Percentiles rank a stretch among this genome's conserved stretches.
Conservation (phyloP, 352 stramenopile genomes). For the Pythium phragmitis region DNA sequence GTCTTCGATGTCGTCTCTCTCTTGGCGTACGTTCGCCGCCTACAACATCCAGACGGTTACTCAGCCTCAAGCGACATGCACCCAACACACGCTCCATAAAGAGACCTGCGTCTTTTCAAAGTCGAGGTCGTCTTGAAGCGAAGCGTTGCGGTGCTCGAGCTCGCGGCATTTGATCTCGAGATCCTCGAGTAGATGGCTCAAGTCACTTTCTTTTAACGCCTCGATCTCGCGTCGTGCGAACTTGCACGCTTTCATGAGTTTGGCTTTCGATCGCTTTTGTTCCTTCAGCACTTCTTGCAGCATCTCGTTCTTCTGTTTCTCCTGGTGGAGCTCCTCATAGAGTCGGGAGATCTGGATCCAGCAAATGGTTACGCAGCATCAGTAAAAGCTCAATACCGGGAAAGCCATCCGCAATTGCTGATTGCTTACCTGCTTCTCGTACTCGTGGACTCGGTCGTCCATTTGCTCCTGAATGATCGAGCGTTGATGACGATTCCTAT, state of each 20-base stretch:
- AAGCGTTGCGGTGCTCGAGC: conserved; percentile 51
- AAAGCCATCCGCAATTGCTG: not conserved
- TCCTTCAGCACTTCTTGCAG: conserved; percentile 60
- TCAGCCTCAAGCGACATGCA: too few species aligned
- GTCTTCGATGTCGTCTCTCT: conserved; percentile 20
- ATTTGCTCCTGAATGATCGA: conserved; percentile 19
- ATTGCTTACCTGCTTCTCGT: conserved; percentile 53
- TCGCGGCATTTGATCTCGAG: conserved; percentile 52
- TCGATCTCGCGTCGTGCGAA: conserved; percentile 61
- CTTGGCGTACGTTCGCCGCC: conserved; percentile 25
- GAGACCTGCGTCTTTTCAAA: conserved; percentile 38
- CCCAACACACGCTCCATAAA: not conserved
- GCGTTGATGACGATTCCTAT: conserved; percentile 18
- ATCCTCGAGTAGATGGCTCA: conserved; percentile 67
- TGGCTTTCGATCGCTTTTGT: conserved; percentile 66
- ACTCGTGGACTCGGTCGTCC: conserved; percentile 65
- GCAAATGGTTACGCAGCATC: not conserved
- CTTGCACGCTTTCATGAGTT: conserved; percentile 77
- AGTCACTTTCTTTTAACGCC: conserved; percentile 53
- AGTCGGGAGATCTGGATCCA: conserved; percentile 47
- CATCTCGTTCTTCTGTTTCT: conserved; percentile 73
- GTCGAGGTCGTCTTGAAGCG: conserved; percentile 36
- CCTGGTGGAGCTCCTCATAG: conserved; percentile 67
- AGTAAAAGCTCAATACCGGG: not conserved
- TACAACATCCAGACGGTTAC: not conserved